Percentiles rank a stretch among this genome's conserved stretches.
These are phyloP conservation scores for Venturia aucupariae DNA, from an alignment of 2,329 filamentous ascomycete species.

Conservation along the genomic window DNA sequence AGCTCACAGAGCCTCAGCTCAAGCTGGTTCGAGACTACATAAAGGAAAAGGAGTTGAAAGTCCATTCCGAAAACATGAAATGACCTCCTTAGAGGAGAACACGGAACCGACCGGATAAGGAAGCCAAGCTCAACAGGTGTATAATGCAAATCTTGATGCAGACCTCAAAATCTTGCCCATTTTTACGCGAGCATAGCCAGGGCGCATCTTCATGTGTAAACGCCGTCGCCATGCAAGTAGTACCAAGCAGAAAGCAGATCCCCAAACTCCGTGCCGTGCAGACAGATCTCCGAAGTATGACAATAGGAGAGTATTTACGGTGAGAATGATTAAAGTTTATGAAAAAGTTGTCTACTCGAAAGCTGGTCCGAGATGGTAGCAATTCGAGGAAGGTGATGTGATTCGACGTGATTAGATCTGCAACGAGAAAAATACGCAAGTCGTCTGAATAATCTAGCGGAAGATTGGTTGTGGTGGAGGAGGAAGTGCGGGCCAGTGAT, in stretches of 20 bases:
- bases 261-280: not conserved
- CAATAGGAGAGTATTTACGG: not conserved
- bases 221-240: conserved; percentile 6
- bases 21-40: conserved; percentile 3
- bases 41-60: not conserved
- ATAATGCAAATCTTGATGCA: not conserved
- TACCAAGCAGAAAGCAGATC: not conserved
- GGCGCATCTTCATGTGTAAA: not conserved
- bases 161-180: not conserved
- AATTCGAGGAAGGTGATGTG: not conserved
- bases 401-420: not conserved
- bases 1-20: conserved; percentile 9
- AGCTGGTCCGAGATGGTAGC: not conserved
- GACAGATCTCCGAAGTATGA: not conserved
- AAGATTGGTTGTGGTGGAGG: conserved; percentile 9
- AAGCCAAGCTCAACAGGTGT: not conserved
- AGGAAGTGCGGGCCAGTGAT: conserved; percentile 24
- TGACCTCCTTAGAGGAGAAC: not conserved
- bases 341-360: not conserved
- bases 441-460: not conserved
- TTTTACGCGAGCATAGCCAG: not conserved
- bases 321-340: not conserved
- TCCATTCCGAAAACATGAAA: not conserved
- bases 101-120: not conserved
- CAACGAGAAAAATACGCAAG: not conserved